A percentile compares a stretch with the other conserved stretches of the same genome.
Conservation (phyloP, 2,329 filamentous ascomycete genomes). For the Dothiorella sarmentorum region DNA sequence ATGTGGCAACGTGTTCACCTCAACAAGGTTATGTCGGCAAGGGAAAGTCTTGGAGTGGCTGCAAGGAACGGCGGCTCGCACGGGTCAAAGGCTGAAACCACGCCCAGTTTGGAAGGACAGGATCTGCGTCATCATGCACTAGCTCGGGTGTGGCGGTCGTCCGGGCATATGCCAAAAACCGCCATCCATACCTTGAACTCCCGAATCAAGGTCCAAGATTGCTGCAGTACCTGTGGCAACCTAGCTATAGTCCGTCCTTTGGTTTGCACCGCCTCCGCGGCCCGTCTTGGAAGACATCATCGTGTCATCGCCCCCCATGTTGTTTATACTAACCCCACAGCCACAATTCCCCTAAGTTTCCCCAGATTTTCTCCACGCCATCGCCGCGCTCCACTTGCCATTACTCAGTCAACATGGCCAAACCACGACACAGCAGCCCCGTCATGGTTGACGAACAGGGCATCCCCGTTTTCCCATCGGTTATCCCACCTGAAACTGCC, state of each 20-base stretch:
- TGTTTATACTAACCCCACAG: neutral
- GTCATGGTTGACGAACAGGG: constrained; percentile 4
- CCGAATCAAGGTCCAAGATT: constrained; percentile 3
- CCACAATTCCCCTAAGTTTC: neutral
- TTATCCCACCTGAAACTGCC: constrained; percentile 13
- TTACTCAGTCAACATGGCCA: neutral
- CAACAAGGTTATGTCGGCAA: no score
- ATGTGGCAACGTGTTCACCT: no score
- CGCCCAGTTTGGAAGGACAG: neutral
- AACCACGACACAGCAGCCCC: neutral
- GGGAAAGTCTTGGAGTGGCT: no score
- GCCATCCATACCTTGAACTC: no score
- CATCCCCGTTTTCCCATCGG: neutral
- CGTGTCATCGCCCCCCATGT: neutral
- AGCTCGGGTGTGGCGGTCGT: neutral
- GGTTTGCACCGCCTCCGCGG: neutral
- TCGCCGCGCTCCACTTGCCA: neutral
- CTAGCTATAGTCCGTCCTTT: neutral
- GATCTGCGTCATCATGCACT: neutral
- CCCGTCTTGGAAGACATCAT: constrained; percentile 1
- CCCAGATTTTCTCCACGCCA: neutral
- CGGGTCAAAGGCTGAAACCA: no score
- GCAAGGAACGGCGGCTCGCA: no score
- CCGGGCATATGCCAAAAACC: no score
- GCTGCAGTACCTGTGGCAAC: neutral